Percentiles rank a stretch among this genome's conserved stretches.
phyloP scores from a whole-genome alignment of 768 basidiomycete genomes.

The Cystoderma amianthinum region DNA sequence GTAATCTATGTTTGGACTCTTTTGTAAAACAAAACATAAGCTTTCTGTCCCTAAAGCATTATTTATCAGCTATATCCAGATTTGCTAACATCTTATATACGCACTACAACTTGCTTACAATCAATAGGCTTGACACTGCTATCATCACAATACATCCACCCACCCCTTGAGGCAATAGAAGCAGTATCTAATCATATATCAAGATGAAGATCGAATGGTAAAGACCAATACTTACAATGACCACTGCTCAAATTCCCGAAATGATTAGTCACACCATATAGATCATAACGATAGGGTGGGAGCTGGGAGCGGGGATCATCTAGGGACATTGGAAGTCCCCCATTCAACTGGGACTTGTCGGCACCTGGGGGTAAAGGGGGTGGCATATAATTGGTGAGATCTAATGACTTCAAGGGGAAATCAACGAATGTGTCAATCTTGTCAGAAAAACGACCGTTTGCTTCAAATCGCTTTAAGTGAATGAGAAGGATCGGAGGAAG shows the following conservation, averaged over 20 bases:
- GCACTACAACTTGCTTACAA: constrained; percentile 76
- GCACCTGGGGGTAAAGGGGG: constrained; percentile 63
- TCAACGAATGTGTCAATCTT: constrained; percentile 95
- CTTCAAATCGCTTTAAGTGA: constrained; percentile 88
- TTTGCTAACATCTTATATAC: constrained; percentile 20
- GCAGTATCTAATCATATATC: constrained; percentile 68
- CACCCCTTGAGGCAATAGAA: constrained; percentile 76
- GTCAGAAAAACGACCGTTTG: constrained; percentile 88
- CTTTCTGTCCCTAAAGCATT: constrained; percentile 39
- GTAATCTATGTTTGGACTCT: constrained; percentile 41
- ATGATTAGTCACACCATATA: constrained; percentile 96
- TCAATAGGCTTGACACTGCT: constrained; percentile 74
- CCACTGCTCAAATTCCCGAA: constrained; percentile 91
- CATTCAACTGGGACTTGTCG: constrained; percentile 41
- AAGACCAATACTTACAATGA: constrained; percentile 63
- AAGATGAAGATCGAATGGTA: background rate
- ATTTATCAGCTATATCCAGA: no score
- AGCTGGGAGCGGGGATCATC: constrained; percentile 77
- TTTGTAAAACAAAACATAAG: constrained; percentile 83
- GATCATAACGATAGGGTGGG: constrained; percentile 90
- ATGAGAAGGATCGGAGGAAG: constrained; percentile 90
- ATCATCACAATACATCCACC: constrained; percentile 94
- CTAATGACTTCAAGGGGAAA: constrained; percentile 64
- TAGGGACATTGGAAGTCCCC: constrained; percentile 29
- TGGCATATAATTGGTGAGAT: constrained; percentile 81